Conservation (phyloP, 108 stramenopile species). For the Cyclotella atomus region DNA sequence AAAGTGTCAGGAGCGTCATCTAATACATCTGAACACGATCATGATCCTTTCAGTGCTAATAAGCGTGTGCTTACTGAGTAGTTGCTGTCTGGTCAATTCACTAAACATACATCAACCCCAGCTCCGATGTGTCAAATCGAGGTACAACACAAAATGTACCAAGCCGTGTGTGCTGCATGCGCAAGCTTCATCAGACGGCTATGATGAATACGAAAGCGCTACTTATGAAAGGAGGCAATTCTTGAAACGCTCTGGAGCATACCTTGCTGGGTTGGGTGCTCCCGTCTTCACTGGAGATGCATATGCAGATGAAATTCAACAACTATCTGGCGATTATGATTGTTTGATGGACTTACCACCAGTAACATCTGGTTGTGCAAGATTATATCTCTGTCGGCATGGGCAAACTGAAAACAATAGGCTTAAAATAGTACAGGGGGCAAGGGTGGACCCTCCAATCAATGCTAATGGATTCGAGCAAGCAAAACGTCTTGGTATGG, state of each 20-base stretch:
- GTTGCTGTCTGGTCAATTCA: too few species aligned
- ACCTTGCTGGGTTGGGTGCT: not conserved
- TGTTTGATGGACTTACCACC: conserved; percentile 75
- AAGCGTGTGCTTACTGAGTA: too few species aligned
- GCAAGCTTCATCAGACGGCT: too few species aligned
- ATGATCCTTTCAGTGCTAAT: too few species aligned
- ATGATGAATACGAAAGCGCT: too few species aligned
- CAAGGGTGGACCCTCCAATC: conserved; percentile 69
- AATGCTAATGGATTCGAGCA: conserved; percentile 63
- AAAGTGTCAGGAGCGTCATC: too few species aligned
- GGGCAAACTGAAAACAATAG: conserved; percentile 88
- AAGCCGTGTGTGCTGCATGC: too few species aligned
- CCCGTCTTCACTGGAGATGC: not conserved
- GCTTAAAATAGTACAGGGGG: conserved; percentile 72
- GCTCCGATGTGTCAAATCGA: too few species aligned
- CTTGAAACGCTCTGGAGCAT: not conserved
- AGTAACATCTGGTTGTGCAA: conserved; percentile 48
- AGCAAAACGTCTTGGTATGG: conserved; percentile 56
- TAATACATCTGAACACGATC: too few species aligned
- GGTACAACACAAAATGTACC: too few species aligned
- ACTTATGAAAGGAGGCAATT: too few species aligned
- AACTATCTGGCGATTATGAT: conserved; percentile 44
- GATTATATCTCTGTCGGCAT: conserved; percentile 83
- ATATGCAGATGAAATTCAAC: conserved; percentile 1
- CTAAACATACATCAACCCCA: too few species aligned